phyloP scores from a whole-genome alignment of 495 filamentous ascomycete species.

The Glonium stellatum region DNA sequence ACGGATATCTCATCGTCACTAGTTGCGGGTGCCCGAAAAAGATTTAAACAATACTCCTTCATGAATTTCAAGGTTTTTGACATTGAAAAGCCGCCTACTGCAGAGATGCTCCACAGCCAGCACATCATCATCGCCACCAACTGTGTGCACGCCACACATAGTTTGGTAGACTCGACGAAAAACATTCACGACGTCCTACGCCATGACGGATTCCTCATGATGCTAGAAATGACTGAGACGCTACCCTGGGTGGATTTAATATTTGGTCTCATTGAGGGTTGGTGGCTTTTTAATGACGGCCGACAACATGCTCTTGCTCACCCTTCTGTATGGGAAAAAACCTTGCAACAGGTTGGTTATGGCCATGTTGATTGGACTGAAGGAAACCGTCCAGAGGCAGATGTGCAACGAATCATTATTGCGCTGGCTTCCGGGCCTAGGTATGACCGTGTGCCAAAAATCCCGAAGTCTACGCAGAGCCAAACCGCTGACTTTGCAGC shows the following conservation, averaged over 20 bases:
- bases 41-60: conserved; percentile 29
- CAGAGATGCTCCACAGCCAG: conserved; percentile 38
- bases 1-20: conserved; percentile 27
- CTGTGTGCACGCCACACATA: conserved; percentile 43
- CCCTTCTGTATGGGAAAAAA: conserved; percentile 33
- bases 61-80: conserved; percentile 40
- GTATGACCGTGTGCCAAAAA: neutral
- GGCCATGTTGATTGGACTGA: conserved; percentile 37
- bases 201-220: neutral
- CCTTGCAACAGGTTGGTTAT: conserved; percentile 34
- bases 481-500: conserved; percentile 1
- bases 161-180: conserved; percentile 24
- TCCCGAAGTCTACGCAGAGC: neutral
- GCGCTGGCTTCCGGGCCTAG: conserved; percentile 6
- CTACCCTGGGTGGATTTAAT: conserved; percentile 34
- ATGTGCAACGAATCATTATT: conserved; percentile 29
- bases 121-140: conserved; percentile 42
- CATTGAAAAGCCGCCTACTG: conserved; percentile 37
- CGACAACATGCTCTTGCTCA: conserved; percentile 24
- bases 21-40: conserved; percentile 34
- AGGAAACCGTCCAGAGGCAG: conserved; percentile 28
- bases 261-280: conserved; percentile 37
- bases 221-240: conserved; percentile 7
- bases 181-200: neutral
- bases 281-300: conserved; percentile 37